A percentile compares a stretch with the other conserved stretches of the same genome.
Evolutionary conservation across 2,329 filamentous ascomycete species (phyloP).

Genomic region (Biscogniauxia mediterranea): DNA sequence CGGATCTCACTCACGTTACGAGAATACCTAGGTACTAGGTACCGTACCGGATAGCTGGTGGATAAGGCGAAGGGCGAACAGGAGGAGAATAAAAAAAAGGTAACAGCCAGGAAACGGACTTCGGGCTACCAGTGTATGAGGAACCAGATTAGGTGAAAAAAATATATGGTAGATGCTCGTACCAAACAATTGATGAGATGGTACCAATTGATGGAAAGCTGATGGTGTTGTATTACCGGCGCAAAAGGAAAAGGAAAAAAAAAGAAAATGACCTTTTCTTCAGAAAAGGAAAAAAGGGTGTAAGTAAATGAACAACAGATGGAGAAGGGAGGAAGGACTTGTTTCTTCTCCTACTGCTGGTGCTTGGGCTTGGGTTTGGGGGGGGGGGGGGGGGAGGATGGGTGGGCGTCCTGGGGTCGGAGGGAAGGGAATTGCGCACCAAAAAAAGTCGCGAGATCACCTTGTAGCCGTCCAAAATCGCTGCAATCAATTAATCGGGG

Average conservation of each 20-base stretch:
- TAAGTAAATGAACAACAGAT: slow-evolving; percentile 13
- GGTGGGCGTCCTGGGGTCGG: slow-evolving; percentile 10
- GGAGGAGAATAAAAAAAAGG: slow-evolving; percentile 9
- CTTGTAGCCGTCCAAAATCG: neutral
- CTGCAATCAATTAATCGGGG: neutral
- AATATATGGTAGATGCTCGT: neutral
- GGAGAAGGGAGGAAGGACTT: slow-evolving; percentile 11
- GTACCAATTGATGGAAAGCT: slow-evolving; percentile 1
- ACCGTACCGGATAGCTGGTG: neutral
- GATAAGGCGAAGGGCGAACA: slow-evolving; percentile 14
- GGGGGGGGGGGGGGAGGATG: slow-evolving; percentile 5
- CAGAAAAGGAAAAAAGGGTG: slow-evolving; percentile 9
- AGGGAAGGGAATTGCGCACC: slow-evolving; percentile 2
- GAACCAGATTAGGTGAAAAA: neutral
- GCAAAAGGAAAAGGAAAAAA: neutral
- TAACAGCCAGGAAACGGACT: slow-evolving; percentile 4
- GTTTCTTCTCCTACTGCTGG: neutral
- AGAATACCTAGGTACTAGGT: slow-evolving; percentile 18
- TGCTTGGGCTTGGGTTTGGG: slow-evolving; percentile 6
- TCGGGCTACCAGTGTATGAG: neutral
- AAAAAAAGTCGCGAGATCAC: slow-evolving; percentile 22
- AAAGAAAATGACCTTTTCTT: neutral
- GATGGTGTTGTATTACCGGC: neutral
- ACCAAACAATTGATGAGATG: neutral
- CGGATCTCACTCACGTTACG: slow-evolving; percentile 31